Base-by-base conservation (phyloP, 2,329 filamentous ascomycete species). In the Penicillium sclerotigenum region DNA sequence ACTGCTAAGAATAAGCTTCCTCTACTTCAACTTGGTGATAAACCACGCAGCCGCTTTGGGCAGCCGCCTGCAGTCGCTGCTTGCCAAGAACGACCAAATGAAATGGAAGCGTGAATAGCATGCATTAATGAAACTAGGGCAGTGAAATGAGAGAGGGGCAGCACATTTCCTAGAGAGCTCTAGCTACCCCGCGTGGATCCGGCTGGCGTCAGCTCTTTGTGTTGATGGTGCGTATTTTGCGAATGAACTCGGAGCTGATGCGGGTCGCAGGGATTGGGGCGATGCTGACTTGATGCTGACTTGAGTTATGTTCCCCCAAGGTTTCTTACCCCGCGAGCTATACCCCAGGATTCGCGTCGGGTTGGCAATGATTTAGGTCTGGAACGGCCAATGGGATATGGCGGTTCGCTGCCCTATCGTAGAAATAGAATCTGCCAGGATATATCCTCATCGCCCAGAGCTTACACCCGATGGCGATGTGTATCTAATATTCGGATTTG, bases 1-100 rank as follows among this genome's bases (percentile, higher is more conserved):
- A 37, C 24, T 45, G 41, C 45, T 36, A 49, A 54, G 8, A 42
- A 53, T 49, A 52, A 54, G 43, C 46, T 51, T 56, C 49, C 34
- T 10, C 37, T 40, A 43, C 20, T 53, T 52, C 33, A 24, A 11
- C 22, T 33, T 43, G 34, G 41, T 26, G 31, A 28, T 40, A 41
- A 38, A 45, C 36, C 14, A 20, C 40, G 29, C 26, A 31, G 22
- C 22, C 42, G 33, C 48, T 42, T 55, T 47, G 55, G 50, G 47
- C 47, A 52, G 47, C 47, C 26, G 56, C 31, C 45, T 40, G 16
- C 34, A 41, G 43, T 56, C 50, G 48, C 43, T 31, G 29, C 48
- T 42, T 18, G 43, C 52, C 38, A 52, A 58, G 24, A 54, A 31
- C 20, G 18, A 33, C 31, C 31, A 8, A 49, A 42, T 26, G 29